Base-by-base conservation (phyloP, 2,329 filamentous ascomycete species). In the Alternaria solani region DNA sequence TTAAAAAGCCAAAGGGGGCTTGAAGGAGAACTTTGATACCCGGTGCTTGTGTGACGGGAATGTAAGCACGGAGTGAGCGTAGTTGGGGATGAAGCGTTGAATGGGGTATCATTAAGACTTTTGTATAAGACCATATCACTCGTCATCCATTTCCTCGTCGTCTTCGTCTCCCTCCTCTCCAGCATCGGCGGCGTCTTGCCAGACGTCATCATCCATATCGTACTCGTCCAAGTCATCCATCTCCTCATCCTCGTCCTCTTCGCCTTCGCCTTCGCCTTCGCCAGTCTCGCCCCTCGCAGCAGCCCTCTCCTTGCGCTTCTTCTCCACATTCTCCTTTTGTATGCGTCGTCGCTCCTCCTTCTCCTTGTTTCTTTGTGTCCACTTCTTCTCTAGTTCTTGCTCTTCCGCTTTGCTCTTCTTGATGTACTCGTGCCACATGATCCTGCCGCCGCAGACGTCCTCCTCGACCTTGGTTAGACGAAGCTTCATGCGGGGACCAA, bases 371-470 rank as follows among this genome's bases (percentile, higher is more conserved):
- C 88, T 86, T 80, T 90, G 82, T 68, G 93, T 90, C 92, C 95
- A 98, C 68, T 88, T 86, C 81, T 89, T 87, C 69, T 98, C 94
- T 69, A 97, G 80, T 65, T 91, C 87, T 74, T 89, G 87, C 57
- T 93, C 82, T 78, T 99, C 94, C 18, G 87, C 86, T 69, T 88
- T 88, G 7, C 88, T 88, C 85, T 99, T 99, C 75, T 90, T 87
- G 54, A 98, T 89, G 75, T 93, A 96, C 76, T 97, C 93, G 78
- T 99, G 95, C 95, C 95, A 99, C 91, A 99, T 92, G 57, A 97
- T 87, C 77, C 93, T 95, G 51, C 95, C 95, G 26, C 87, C 86
- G 72, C 93, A 97, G 7, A 98, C 80, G 1, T 94, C 95, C 70
- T 99, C 95, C 75, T 99, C 95, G 5, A 99, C 94, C 82, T 99